Base-by-base conservation (phyloP, 345 rosid species). In the Gossypium bickii region DNA sequence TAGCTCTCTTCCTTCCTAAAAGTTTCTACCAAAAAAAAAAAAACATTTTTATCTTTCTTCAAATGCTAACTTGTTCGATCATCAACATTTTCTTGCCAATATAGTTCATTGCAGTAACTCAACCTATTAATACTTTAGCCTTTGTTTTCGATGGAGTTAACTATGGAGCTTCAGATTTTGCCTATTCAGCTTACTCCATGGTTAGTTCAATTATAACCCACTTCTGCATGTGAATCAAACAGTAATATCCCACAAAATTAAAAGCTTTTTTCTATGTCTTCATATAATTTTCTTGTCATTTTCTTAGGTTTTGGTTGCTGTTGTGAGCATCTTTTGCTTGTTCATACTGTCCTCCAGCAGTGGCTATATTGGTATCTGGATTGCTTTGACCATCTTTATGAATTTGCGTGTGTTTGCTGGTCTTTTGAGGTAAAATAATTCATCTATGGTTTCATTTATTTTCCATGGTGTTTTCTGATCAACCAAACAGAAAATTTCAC, bases 81-180 rank as follows among this genome's bases (percentile, higher is more conserved):
- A 17, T 72, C 12, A 1, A 22, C 13, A 25, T 63, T 64, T 51
- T 79, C 24, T 58, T 48, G 24, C 41, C 52, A 3, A 18, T 67
- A 34, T 66, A 90, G 92, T 90, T 86, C 79, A 60, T 87, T 71
- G 89, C 91, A 45, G 83, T 62, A 13, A 90, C 92, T 71, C 95
- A 88, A 74, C 91, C 95, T 34, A 82, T 90, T 71, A 88, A 90
- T 62, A 82, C 86, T 49, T 72, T 90, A 69, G 92, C 95, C 73
- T 90, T 88, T 53, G 89, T 88, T 55, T 87, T 90, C 12, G 91
- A 88, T 29, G 95, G 95, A 38, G 52, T 88, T 77, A 87, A 86
- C 80, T 87, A 83, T 53, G 92, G 91, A 55, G 91, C 92, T 57
- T 88, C 91, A 0, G 91, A 90, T 85, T 87, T 83, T 72, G 87